phyloP scores from a whole-genome alignment of 352 stramenopile genomes.

The Sclerospora graminicola region DNA sequence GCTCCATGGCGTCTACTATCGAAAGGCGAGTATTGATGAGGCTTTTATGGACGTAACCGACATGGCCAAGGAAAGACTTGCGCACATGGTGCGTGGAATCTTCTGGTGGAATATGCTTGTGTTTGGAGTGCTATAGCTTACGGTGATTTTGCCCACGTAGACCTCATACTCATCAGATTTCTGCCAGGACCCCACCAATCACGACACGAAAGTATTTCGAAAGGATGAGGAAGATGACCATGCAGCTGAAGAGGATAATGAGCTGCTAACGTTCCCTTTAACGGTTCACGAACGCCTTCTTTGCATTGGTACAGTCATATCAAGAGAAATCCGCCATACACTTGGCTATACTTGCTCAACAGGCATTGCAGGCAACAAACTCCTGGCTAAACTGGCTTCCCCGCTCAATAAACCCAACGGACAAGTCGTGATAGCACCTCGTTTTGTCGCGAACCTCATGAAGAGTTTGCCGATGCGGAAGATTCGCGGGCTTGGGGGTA shows the following conservation, averaged over 20 bases:
- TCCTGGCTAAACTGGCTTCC: slow-evolving; percentile 67
- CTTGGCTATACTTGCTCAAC: slow-evolving; percentile 75
- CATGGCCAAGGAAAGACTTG: slow-evolving; percentile 45
- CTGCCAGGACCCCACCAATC: slow-evolving; percentile 40
- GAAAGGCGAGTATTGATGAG: slow-evolving; percentile 80
- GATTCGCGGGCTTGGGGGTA: slow-evolving; percentile 62
- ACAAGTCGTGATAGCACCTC: slow-evolving; percentile 56
- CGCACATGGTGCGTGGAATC: slow-evolving; percentile 21
- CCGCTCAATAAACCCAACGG: slow-evolving; percentile 76
- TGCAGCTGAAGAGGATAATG: slow-evolving; percentile 2
- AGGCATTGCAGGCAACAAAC: slow-evolving; percentile 66
- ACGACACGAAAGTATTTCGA: slow-evolving; percentile 54
- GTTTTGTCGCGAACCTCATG: slow-evolving; percentile 57
- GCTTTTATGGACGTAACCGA: slow-evolving; percentile 74
- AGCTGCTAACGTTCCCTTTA: slow-evolving; percentile 36
- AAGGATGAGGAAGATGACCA: slow-evolving; percentile 24
- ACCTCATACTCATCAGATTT: slow-evolving; percentile 44
- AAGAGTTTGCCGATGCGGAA: slow-evolving; percentile 62
- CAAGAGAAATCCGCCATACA: slow-evolving; percentile 55
- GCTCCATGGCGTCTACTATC: slow-evolving; percentile 33
- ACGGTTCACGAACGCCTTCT: slow-evolving; percentile 56
- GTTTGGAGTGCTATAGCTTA: background rate
- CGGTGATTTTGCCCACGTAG: slow-evolving; percentile 2
- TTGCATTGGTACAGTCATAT: slow-evolving; percentile 50
- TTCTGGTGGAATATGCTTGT: background rate